These are phyloP conservation scores for Candida berthetii DNA, from an alignment of 805 yeast species.

Conservation along the genomic window DNA sequence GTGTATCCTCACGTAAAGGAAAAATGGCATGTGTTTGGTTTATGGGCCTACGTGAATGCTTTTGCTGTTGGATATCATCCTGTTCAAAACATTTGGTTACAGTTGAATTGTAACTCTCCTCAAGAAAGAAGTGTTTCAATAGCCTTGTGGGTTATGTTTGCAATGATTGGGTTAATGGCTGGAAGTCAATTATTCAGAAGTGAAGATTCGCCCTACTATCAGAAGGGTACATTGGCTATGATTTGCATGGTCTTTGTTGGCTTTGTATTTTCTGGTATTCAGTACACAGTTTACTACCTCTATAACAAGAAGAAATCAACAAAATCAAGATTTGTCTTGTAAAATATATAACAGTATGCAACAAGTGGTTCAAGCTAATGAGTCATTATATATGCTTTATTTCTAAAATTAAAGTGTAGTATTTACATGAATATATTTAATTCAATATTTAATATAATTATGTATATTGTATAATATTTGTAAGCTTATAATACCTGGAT, in stretches of 20 bases:
- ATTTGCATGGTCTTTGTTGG: slow-evolving; percentile 4
- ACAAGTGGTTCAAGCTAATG: too few species aligned
- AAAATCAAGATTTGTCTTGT: too few species aligned
- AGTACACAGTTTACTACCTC: neutral
- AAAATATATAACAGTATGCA: too few species aligned
- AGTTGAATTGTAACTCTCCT: slow-evolving; percentile 1
- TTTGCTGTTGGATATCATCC: slow-evolving; percentile 5
- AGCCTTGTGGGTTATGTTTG: slow-evolving; percentile 3
- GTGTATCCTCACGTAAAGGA: neutral
- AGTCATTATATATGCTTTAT: too few species aligned
- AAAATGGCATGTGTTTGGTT: slow-evolving; percentile 1
- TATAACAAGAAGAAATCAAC: neutral
- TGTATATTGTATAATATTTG: too few species aligned
- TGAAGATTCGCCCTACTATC: slow-evolving; percentile 1
- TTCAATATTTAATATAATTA: too few species aligned
- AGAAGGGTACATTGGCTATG: slow-evolving; percentile 2
- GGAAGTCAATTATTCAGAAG: slow-evolving; percentile 2
- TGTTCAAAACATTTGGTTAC: slow-evolving; percentile 2
- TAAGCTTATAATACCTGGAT: too few species aligned
- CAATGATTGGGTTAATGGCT: slow-evolving; percentile 3
- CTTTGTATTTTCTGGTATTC: neutral
- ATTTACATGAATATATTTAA: too few species aligned
- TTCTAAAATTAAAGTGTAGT: too few species aligned
- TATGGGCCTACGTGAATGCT: neutral
- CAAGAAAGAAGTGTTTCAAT: slow-evolving; percentile 3